Conservation (phyloP, 2,329 filamentous ascomycete species). For the Clonostachys sp. region DNA sequence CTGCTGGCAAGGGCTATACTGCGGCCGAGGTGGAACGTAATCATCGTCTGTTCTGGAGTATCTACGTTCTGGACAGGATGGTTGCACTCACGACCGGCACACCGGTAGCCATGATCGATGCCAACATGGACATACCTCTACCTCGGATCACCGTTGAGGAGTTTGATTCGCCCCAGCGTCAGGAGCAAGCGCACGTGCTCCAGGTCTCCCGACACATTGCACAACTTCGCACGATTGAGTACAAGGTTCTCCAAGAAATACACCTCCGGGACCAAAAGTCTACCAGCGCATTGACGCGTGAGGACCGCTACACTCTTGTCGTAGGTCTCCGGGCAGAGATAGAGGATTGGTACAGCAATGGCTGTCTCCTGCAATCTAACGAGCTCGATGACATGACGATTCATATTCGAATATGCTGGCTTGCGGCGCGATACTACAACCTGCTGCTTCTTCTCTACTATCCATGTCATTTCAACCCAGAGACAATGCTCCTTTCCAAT, state of each 20-base stretch:
- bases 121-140: conserved; percentile 31
- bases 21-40: conserved; percentile 22
- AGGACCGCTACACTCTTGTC: conserved; percentile 22
- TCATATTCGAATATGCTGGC: conserved; percentile 37
- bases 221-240: conserved; percentile 32
- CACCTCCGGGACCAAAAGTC: conserved; percentile 22
- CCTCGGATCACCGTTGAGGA: conserved; percentile 39
- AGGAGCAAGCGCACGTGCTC: conserved; percentile 29
- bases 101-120: conserved; percentile 29
- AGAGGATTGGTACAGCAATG: conserved; percentile 40
- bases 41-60: conserved; percentile 37
- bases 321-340: conserved; percentile 32
- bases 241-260: conserved; percentile 28
- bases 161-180: conserved; percentile 30
- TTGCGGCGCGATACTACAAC: conserved; percentile 36
- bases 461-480: conserved; percentile 31
- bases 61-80: conserved; percentile 39
- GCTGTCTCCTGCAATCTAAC: conserved; percentile 34
- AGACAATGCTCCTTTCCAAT: conserved; percentile 14
- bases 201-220: conserved; percentile 40
- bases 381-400: conserved; percentile 37
- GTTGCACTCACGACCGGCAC: conserved; percentile 33
- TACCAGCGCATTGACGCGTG: conserved; percentile 17
- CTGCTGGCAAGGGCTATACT: conserved; percentile 2
- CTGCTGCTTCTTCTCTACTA: conserved; percentile 37